phyloP scores from a whole-genome alignment of 2,329 filamentous ascomycete species.

The Claviceps sp. region DNA sequence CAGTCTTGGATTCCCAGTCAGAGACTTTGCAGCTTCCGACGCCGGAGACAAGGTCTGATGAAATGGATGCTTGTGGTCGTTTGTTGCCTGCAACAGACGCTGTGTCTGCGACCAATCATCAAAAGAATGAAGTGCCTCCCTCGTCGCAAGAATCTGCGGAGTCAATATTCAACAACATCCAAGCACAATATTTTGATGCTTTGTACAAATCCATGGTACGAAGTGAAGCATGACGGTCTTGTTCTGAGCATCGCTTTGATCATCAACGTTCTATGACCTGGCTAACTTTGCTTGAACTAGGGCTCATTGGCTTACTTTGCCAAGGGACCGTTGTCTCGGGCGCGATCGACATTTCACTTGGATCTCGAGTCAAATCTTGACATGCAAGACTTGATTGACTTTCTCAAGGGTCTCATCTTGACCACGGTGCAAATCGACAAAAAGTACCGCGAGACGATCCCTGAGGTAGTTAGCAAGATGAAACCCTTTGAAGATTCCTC shows the following conservation, averaged over 20 bases:
- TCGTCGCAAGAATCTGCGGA: slow-evolving; percentile 29
- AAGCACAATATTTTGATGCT: slow-evolving; percentile 44
- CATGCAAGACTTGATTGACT: slow-evolving; percentile 50
- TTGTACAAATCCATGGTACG: slow-evolving; percentile 50
- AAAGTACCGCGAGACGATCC: slow-evolving; percentile 63
- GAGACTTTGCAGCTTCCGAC: slow-evolving; percentile 10
- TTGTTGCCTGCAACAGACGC: not conserved
- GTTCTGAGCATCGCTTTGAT: no score
- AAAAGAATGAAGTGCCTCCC: slow-evolving; percentile 4
- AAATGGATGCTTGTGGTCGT: not conserved
- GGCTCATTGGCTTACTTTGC: slow-evolving; percentile 73
- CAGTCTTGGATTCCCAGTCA: slow-evolving; percentile 5
- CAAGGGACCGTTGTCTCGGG: slow-evolving; percentile 66
- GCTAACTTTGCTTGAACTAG: slow-evolving; percentile 21
- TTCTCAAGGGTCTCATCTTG: slow-evolving; percentile 55
- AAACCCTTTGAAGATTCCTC: slow-evolving; percentile 43
- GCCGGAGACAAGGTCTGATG: not conserved
- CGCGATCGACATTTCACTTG: slow-evolving; percentile 55
- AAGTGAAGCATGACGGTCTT: slow-evolving; percentile 21
- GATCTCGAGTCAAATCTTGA: slow-evolving; percentile 46
- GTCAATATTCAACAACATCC: slow-evolving; percentile 43
- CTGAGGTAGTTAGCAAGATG: slow-evolving; percentile 44
- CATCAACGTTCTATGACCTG: slow-evolving; percentile 10
- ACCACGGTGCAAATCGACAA: slow-evolving; percentile 58
- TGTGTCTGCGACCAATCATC: not conserved